Evolutionary conservation across 2,329 filamentous ascomycete species (phyloP), one percentile per base, ranked within the genome.

Genomic region (Penicillium italicum): DNA sequence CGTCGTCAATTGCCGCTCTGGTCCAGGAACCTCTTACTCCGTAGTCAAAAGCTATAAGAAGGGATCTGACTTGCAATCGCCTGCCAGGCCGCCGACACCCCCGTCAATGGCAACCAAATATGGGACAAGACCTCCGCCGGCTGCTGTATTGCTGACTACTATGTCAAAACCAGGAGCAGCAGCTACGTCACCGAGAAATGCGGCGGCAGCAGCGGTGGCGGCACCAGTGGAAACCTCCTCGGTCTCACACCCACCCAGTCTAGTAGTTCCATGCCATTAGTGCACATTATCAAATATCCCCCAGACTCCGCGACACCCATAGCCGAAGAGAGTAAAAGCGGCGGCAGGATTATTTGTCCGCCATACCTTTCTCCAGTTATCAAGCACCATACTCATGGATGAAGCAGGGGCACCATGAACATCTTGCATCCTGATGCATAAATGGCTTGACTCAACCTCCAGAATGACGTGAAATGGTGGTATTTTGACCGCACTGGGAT

Each of bases 121-220:
- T 64, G 62, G 62, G 60, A 63, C 55, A 61, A 62, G 37, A 64
- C 60, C 42, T 37, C 50, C 9, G 60, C 60, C 45, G 62, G 53
- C 49, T 64, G 62, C 50, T 64, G 63, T 16, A 50, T 64, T 22
- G n/a, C 58, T 5, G 60, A 64, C 44, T 61, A 62, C 53, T 63
- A 61, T 40, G 55, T 62, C 31, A 55, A 56, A 38, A 64, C 62
- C n/a, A 58, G 60, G 3, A 55, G 37, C 16, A 50, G 34, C 41
- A 37, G 30, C 53, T 58, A 59, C 30, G 56, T 62, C 3, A 58
- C 60, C 34, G 54, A 59, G 28, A 51, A 59, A 18, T 62, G 61
- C 46, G 28, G 40, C 4, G 34, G 40, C 34, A 33, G 41, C 38
- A 38, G 46, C 26, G 50, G 20, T 18, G 54, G 34, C 5, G 33